Conservation (phyloP, 176 grass and related monocot species). For the Oryza glumipatula region DNA sequence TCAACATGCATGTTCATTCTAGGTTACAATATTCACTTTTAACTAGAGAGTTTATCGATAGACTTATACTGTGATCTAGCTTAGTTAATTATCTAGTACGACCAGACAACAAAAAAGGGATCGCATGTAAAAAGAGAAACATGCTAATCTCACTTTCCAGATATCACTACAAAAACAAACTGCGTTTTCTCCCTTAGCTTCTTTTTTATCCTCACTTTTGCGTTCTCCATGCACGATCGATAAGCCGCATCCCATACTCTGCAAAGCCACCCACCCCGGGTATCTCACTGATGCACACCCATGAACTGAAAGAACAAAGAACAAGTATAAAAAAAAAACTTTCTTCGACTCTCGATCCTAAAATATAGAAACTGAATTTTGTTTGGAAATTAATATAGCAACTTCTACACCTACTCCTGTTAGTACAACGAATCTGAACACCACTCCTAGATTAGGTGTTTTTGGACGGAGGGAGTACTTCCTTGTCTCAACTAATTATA, state of each 20-base stretch:
- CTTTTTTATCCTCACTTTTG: slow-evolving; percentile 35
- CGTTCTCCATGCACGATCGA: slow-evolving; percentile 41
- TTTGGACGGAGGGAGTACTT: too few relatives aligned
- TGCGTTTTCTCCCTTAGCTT: not conserved
- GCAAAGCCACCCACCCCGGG: slow-evolving; percentile 18
- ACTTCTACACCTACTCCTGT: too few relatives aligned
- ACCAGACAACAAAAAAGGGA: not conserved
- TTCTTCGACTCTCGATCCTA: too few relatives aligned
- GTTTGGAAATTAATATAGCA: too few relatives aligned
- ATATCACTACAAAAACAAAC: slow-evolving; percentile 14
- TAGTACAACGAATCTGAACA: too few relatives aligned
- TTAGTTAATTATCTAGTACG: too few relatives aligned
- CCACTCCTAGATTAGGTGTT: too few relatives aligned
- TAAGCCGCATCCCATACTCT: slow-evolving; percentile 56
- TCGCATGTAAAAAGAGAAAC: slow-evolving; percentile 15
- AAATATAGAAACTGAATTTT: too few relatives aligned
- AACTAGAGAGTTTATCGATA: not conserved
- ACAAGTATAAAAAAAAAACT: too few relatives aligned
- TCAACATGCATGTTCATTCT: too few relatives aligned
- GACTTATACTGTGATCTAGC: not conserved
- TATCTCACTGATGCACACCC: not conserved
- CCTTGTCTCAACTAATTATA: too few relatives aligned
- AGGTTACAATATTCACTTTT: not conserved
- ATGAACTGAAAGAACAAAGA: not conserved
- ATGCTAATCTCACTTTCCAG: slow-evolving; percentile 29